Base-by-base conservation (phyloP, 1,284 basidiomycete species). In the Mycena sp. region DNA sequence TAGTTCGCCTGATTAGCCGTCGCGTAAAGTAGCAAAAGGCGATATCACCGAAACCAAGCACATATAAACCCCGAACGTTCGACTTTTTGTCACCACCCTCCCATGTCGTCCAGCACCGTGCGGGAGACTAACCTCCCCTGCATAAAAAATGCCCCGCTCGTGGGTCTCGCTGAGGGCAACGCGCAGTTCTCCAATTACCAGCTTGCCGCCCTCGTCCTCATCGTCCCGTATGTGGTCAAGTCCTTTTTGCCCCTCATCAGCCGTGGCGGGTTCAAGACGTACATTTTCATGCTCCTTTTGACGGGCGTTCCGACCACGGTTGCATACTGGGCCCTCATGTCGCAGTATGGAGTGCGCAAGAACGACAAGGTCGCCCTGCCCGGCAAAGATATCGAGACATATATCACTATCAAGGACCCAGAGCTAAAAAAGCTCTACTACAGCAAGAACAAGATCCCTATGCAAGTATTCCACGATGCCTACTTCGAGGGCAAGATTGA, bases 401-500 rank as follows among this genome's bases (percentile, higher is more conserved):
- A 99, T 78, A 92, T 99, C 74, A 91, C 89, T 58, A 92, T 99
- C 81, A 91, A 94, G 70, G 95, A 98, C 81, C 77, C 82, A 1
- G 89, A 89, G 66, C 84, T 99, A n/a, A 92, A 88, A 80, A 82
- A 84, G 28, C 85, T 90, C 71, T 98, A 96, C 82, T 80, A 88
- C 53, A 88, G 87, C 70, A 88, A 87, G 77, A 90, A 91, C 76
- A 99, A 98, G 81, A 98, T 99, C 68, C 96, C 96, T 51, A 98
- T 98, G 91, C 96, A 99, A 81, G 81, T 93, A 69, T 98, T 98
- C 85, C 92, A 99, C 77, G 98, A 99, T 81, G 94, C 95, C 67
- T 99, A 94, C 83, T 99, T 99, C 79, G 96, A 97, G 65, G 91
- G 91, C 67, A 98, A 98, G 83, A 89, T 97, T 67, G 95, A 99